Evolutionary conservation across 1,284 basidiomycete species (phyloP).

Genomic region (Pascua guehoae): DNA sequence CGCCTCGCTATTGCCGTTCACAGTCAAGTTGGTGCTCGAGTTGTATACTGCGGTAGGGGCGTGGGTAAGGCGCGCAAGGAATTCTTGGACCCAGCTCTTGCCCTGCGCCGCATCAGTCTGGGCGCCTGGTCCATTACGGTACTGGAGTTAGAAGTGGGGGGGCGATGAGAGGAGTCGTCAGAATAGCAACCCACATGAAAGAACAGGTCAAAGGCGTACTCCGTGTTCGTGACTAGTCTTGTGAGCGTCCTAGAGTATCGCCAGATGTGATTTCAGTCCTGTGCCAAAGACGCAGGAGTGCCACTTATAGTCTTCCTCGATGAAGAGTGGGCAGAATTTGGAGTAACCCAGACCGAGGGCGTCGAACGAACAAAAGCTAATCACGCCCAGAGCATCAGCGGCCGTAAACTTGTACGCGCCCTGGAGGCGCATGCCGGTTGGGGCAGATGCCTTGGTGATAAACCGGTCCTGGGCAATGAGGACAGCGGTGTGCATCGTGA

Average conservation of each 20-base stretch:
- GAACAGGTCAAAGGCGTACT: conserved; percentile 60
- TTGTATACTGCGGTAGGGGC: conserved; percentile 65
- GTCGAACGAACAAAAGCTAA: conserved; percentile 70
- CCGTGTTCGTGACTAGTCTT: conserved; percentile 66
- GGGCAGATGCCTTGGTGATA: no score
- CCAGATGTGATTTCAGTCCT: no score
- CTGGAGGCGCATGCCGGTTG: no score
- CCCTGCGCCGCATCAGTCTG: conserved; percentile 65
- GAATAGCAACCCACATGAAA: conserved; percentile 3
- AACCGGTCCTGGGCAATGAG: no score
- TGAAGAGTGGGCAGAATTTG: conserved; percentile 85
- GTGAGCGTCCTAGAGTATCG: background rate
- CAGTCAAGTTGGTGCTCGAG: conserved; percentile 73
- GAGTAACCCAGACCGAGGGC: conserved; percentile 87
- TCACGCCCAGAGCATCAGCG: conserved; percentile 37
- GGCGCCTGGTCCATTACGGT: conserved; percentile 1
- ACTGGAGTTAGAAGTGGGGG: background rate
- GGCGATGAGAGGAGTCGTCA: no score
- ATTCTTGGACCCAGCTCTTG: conserved; percentile 77
- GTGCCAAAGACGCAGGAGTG: no score
- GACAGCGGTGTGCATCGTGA: no score
- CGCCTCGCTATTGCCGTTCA: conserved; percentile 63
- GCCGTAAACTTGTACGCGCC: conserved; percentile 20
- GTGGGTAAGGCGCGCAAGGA: conserved; percentile 72
- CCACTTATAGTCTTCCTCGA: conserved; percentile 61